Base-by-base conservation (phyloP, 2,329 filamentous ascomycete species). In the Epichloe festucae region DNA sequence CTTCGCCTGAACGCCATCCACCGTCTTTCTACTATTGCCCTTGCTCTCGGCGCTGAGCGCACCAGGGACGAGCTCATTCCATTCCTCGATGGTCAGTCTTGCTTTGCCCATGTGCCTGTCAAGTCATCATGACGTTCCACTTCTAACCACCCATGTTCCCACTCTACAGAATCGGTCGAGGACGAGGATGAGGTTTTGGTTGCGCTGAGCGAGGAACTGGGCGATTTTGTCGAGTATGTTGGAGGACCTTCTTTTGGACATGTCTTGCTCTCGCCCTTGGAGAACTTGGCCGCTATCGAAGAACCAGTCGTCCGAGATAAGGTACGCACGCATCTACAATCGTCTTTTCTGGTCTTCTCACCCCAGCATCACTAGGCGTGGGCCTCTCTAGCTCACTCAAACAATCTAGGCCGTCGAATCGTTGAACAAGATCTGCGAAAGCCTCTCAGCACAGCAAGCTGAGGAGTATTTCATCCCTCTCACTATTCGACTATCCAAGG, bases 151-250 rank as follows among this genome's bases (percentile, higher is more conserved):
- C 4, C 15, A 3, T 35, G 8, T 39, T 21, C n/a, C 45, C 21
- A 43, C 43, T 45, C 46, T 58, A 55, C 70, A 98, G 93, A 98
- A 73, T 97, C 93, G 49, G 91, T 98, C 62, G 93, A 98, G 73
- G 93, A 98, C 65, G 93, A 98, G 71, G 93, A 98, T 62, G 93
- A 98, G 71, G 94, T 98, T 55, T 81, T 98, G 60, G 95, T 95
- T 57, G 93, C 93, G 59, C 75, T 98, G 62, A 96, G 91, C 69
- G 93, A 97, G 66, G 93, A 98, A 76, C 82, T 98, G 58, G 93
- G 93, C 59, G 85, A 81, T 67, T 98, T 98, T 68, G 89, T 95
- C 70, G 93, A 98, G 70, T 97, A 97, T 64, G 93, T 98, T 59
- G 93, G 93, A 57, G 93, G 93, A 56, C 82, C 93, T 58, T 85